phyloP scores from a whole-genome alignment of 352 stramenopile genomes.

The Hyphochytrium catenoides region DNA sequence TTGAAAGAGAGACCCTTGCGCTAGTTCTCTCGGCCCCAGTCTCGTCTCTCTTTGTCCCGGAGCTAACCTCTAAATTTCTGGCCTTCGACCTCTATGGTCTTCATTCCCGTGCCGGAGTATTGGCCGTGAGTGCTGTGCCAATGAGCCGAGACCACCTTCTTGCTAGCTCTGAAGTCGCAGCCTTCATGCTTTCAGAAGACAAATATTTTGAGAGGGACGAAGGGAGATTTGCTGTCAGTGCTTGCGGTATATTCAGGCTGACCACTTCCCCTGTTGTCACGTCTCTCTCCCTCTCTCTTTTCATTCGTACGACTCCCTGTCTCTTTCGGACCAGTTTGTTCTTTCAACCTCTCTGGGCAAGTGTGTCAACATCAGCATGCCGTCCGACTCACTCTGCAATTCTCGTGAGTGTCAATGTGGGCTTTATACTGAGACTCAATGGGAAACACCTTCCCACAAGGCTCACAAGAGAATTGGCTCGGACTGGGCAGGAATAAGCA shows the following conservation, averaged over 20 bases:
- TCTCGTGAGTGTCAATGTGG: constrained; percentile 36
- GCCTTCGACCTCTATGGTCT: constrained; percentile 55
- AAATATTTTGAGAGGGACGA: neutral
- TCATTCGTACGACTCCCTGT: too few species aligned
- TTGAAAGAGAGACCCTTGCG: too few species aligned
- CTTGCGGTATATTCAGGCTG: too few species aligned
- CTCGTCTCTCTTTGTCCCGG: too few species aligned
- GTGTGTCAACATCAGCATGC: too few species aligned
- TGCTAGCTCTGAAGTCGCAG: constrained; percentile 39
- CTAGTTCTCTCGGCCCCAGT: too few species aligned
- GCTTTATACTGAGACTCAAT: constrained; percentile 37
- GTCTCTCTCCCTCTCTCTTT: too few species aligned
- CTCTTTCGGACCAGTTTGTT: too few species aligned
- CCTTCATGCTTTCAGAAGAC: constrained; percentile 5
- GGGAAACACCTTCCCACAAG: constrained; percentile 38
- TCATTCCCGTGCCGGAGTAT: constrained; percentile 31
- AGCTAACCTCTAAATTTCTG: constrained; percentile 48
- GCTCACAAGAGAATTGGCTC: constrained; percentile 24
- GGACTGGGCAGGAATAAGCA: neutral
- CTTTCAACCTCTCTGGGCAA: too few species aligned
- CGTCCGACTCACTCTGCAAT: constrained; percentile 22
- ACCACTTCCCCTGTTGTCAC: too few species aligned
- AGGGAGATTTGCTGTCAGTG: too few species aligned
- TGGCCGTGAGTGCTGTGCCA: constrained; percentile 37
- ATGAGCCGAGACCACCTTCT: constrained; percentile 39